Evolutionary conservation across 1,284 basidiomycete genomes (phyloP), one percentile per base, ranked within the genome.

Genomic region (Ustilago shanxiensis): DNA sequence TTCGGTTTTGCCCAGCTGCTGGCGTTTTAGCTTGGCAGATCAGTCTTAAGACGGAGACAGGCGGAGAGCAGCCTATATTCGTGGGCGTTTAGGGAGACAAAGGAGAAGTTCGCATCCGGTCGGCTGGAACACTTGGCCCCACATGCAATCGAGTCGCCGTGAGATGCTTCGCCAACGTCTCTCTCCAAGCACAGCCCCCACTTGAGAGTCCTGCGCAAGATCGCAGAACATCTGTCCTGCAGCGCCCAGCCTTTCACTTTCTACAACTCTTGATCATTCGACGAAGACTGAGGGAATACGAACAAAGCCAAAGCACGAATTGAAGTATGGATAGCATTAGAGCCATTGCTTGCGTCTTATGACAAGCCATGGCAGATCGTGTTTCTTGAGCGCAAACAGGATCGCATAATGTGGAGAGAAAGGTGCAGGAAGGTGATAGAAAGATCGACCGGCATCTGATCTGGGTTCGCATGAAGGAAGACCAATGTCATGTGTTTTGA

Each of bases 401-500:
- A 8, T 7, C 47, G 41, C 41, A 31, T 33, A n/a, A 39, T 47
- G 31, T 33, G 41, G 26, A 28, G 44, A 44, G 26, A 57, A 33
- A 33, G 8, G n/a, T 1, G 6, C 14, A 49, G 47, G 11, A 26
- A 39, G 51, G 37, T n/a, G 22, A 59, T 28, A 29, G 55, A 55
- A 52, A 33, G 45, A 55, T 35, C 11, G 39, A 60, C 54, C 61
- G 61, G 59, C 54, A 57, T 62, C 55, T 71, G 62, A 39, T 16
- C 13, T n/a, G 14, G 4, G 29, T 28, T 45, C 55, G 68, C 68
- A 66, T 61, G 58, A 52, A 56, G 14, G n/a, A 57, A 39, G 64
- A 26, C 45, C 52, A 72, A 60, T 57, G 57, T 72, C 70, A 72
- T 67, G 65, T 64, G 70, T 72, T 67, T 72, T 72, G 64, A 53